A percentile compares a stretch with the other conserved stretches of the same genome.
Conservation (phyloP, 129 eudicot species). For the Chrysanthemum lavandulifolium region DNA sequence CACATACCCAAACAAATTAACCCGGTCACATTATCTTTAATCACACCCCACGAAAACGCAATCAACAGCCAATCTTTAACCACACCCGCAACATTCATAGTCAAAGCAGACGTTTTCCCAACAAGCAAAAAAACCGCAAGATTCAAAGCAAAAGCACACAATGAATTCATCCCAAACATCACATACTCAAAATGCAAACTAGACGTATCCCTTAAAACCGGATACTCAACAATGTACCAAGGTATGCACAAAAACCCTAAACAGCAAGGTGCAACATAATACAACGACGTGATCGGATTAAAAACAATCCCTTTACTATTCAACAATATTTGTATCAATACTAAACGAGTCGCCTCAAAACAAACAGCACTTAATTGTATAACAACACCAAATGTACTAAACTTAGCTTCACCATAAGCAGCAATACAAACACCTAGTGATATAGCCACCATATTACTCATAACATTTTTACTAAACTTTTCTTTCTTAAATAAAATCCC, state of each 20-base stretch:
- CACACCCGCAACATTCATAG: constrained; percentile 58
- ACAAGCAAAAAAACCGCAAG: constrained; percentile 53
- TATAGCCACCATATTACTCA: constrained; percentile 43
- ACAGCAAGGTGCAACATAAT: constrained; percentile 55
- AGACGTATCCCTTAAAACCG: constrained; percentile 30
- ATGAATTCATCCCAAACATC: constrained; percentile 45
- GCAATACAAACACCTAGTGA: constrained; percentile 50
- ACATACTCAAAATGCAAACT: constrained; percentile 46
- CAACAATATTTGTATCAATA: constrained; percentile 40
- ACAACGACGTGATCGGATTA: constrained; percentile 43
- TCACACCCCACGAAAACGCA: constrained; percentile 71
- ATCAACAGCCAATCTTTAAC: constrained; percentile 60
- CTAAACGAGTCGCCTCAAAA: constrained; percentile 51
- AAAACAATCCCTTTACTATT: constrained; percentile 40
- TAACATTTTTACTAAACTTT: constrained; percentile 24
- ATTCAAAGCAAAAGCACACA: constrained; percentile 46
- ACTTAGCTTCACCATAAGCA: constrained; percentile 49
- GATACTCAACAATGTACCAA: constrained; percentile 43
- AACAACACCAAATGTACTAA: constrained; percentile 40
- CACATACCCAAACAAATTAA: constrained; percentile 50
- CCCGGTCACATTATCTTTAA: constrained; percentile 58
- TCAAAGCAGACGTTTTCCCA: constrained; percentile 57
- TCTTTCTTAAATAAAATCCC: constrained; percentile 42
- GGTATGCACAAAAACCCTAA: constrained; percentile 38
- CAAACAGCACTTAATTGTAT: constrained; percentile 45